Percentiles rank a stretch among this genome's conserved stretches.
These are phyloP conservation scores for Solanum bukasovii DNA, from an alignment of 257 asterid species.

Conservation along the genomic window DNA sequence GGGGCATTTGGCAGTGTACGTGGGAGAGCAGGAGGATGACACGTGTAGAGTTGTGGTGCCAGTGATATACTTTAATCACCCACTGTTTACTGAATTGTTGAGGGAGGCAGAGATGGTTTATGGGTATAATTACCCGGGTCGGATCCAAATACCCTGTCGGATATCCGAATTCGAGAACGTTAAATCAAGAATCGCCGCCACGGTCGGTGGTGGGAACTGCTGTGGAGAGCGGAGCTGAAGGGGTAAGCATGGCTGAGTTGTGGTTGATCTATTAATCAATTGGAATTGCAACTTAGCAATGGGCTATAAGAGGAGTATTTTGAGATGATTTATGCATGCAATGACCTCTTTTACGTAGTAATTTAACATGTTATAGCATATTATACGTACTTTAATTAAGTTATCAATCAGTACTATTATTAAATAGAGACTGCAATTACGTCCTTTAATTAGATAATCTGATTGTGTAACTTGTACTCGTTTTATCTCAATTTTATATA, in stretches of 20 bases:
- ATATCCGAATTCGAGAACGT: conserved; percentile 43
- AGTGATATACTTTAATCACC: conserved; percentile 50
- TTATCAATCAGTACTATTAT: neutral
- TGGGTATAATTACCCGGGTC: conserved; percentile 50
- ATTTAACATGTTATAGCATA: neutral
- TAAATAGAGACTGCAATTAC: neutral
- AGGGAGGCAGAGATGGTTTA: conserved; percentile 42
- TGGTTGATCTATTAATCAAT: neutral
- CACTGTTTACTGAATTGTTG: conserved; percentile 43
- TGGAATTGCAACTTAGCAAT: neutral
- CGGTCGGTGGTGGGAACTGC: conserved; percentile 7
- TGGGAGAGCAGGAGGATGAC: conserved; percentile 36
- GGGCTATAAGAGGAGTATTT: neutral
- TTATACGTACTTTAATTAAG: accelerated
- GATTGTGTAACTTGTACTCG: neutral
- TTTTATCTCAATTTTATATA: neutral
- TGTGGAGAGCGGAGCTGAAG: conserved; percentile 19
- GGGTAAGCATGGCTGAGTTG: no score
- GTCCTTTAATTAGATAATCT: neutral
- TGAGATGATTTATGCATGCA: no score
- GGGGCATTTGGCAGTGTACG: conserved; percentile 65
- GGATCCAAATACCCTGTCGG: conserved; percentile 65
- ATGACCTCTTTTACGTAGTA: neutral
- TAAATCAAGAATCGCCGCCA: conserved; percentile 45
- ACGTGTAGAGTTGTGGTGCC: conserved; percentile 54